A percentile compares a stretch with the other conserved stretches of the same genome.
These are phyloP conservation scores for Metschnikowia aberdeeniae DNA, from an alignment of 805 yeast genomes.

Conservation along the genomic window DNA sequence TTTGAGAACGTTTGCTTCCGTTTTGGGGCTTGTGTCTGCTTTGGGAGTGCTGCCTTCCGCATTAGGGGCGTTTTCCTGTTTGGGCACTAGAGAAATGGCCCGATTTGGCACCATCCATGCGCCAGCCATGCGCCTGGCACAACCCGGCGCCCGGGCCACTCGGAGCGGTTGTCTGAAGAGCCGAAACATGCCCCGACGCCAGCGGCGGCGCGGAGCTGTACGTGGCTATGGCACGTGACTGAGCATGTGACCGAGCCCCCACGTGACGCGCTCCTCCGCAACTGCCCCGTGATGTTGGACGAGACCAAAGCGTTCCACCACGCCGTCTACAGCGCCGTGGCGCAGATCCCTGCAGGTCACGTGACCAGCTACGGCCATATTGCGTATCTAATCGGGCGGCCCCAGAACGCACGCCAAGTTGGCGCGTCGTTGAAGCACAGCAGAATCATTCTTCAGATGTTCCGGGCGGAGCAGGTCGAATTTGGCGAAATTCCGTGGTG, in stretches of 20 bases:
- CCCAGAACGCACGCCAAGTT: constrained; percentile 68
- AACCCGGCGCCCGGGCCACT: neutral
- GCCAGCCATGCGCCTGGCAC: too few species aligned
- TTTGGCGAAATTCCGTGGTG: constrained; percentile 66
- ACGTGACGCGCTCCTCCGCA: neutral
- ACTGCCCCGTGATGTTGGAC: constrained; percentile 18
- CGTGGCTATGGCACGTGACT: neutral
- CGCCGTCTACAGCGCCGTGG: constrained; percentile 54
- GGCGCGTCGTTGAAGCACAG: constrained; percentile 63
- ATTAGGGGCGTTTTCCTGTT: too few species aligned
- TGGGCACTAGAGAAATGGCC: too few species aligned
- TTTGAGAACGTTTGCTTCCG: constrained; percentile 30
- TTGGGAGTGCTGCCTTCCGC: neutral
- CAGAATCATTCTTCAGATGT: constrained; percentile 19
- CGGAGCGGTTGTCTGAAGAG: neutral
- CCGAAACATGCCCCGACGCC: neutral
- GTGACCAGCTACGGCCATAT: constrained; percentile 73
- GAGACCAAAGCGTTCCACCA: constrained; percentile 55
- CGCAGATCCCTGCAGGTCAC: constrained; percentile 54
- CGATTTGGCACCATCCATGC: too few species aligned
- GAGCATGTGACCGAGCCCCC: too few species aligned
- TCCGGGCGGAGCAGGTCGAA: constrained; percentile 21
- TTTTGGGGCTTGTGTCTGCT: neutral
- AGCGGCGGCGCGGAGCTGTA: neutral
- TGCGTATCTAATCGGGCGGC: constrained; percentile 58